Evolutionary conservation across 306 rosid species (phyloP).

Genomic region (Ammopiptanthus mongolicus): DNA sequence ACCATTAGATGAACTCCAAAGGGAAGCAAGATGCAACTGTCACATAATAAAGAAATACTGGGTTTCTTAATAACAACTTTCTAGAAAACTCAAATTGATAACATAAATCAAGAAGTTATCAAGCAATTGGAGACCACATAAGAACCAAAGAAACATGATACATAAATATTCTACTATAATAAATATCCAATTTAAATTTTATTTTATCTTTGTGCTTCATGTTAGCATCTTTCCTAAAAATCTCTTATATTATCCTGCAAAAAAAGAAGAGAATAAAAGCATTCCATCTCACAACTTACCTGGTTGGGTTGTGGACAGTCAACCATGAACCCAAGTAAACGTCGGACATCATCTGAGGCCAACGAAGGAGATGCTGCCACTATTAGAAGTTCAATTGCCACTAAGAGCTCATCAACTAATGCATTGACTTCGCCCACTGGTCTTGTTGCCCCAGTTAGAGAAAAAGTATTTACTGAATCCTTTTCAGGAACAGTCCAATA

Average conservation of each 20-base stretch:
- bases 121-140: not conserved
- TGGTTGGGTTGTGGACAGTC: constrained; percentile 95
- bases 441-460: constrained; percentile 56
- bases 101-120: not conserved
- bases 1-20: not conserved
- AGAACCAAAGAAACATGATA: not conserved
- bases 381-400: constrained; percentile 80
- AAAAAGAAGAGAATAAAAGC: constrained; percentile 12
- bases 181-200: constrained; percentile 2
- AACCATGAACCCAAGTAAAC: constrained; percentile 86
- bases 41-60: not conserved
- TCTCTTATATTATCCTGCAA: not conserved
- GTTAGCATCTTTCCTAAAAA: not conserved
- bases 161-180: not conserved
- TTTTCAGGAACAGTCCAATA: constrained; percentile 85
- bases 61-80: not conserved
- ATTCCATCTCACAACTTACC: constrained; percentile 40
- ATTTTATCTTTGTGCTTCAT: not conserved
- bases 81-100: not conserved
- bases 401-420: constrained; percentile 93
- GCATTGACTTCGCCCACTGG: constrained; percentile 96
- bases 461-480: constrained; percentile 78
- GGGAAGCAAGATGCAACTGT: not conserved
- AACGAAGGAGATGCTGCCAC: constrained; percentile 74
- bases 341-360: constrained; percentile 70